Evolutionary conservation across 1,284 basidiomycete species (phyloP).

Genomic region (Pseudozyma tsukubaensis): DNA sequence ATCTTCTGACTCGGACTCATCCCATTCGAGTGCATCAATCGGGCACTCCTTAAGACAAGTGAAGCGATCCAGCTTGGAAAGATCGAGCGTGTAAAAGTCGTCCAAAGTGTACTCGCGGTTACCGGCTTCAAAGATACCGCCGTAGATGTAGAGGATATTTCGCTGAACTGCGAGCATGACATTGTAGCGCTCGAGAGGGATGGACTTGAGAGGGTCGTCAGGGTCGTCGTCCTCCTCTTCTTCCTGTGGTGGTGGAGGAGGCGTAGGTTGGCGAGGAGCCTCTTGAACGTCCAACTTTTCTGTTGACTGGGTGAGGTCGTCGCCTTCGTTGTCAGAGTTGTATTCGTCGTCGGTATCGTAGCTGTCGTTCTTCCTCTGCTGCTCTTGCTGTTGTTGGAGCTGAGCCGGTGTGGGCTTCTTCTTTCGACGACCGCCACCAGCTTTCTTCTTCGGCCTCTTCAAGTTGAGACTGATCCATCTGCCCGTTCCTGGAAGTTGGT

Average conservation of each 20-base stretch:
- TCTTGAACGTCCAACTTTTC: constrained; percentile 36
- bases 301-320: constrained; percentile 30
- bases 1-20: constrained; percentile 61
- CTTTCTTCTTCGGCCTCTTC: constrained; percentile 72
- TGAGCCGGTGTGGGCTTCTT: constrained; percentile 71
- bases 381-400: constrained; percentile 33
- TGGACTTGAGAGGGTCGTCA: constrained; percentile 79
- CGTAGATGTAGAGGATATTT: constrained; percentile 74
- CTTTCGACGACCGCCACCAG: constrained; percentile 70
- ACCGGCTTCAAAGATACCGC: constrained; percentile 65
- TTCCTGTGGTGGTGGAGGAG: constrained; percentile 50
- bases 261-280: constrained; percentile 2
- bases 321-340: constrained; percentile 35
- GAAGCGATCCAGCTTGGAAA: constrained; percentile 65
- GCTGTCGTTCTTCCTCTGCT: constrained; percentile 23
- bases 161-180: constrained; percentile 87
- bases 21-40: constrained; percentile 67
- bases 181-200: constrained; percentile 86
- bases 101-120: constrained; percentile 67
- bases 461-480: constrained; percentile 83
- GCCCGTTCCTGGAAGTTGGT: constrained; percentile 81
- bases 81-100: constrained; percentile 67
- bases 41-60: constrained; percentile 64
- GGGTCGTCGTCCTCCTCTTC: constrained; percentile 71
- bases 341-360: constrained; percentile 40